phyloP scores from a whole-genome alignment of 495 filamentous ascomycete genomes.

The Geopyxis carbonaria region DNA sequence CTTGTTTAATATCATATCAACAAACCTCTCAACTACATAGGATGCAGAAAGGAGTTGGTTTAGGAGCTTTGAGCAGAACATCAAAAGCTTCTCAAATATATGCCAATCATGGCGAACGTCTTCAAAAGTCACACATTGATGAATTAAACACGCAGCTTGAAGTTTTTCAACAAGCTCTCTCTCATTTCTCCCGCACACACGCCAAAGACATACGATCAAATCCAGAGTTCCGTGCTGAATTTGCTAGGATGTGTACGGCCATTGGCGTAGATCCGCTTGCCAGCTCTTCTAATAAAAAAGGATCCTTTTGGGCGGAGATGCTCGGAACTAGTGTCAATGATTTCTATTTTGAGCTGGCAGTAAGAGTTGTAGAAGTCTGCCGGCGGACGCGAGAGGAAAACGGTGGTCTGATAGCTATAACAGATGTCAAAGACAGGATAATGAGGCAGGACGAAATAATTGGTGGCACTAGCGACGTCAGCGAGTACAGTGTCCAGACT shows the following conservation, averaged over 20 bases:
- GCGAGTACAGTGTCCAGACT: conserved; percentile 1
- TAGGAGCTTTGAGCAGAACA: conserved; percentile 76
- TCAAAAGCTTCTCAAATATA: conserved; percentile 66
- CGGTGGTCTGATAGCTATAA: conserved; percentile 72
- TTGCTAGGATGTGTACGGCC: conserved; percentile 93
- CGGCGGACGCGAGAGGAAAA: conserved; percentile 75
- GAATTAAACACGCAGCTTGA: conserved; percentile 81
- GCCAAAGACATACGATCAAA: conserved; percentile 88
- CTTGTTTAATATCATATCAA: too few relatives aligned
- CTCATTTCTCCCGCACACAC: conserved; percentile 87
- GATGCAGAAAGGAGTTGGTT: conserved; percentile 65
- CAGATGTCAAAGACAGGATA: conserved; percentile 60
- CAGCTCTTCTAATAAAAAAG: conserved; percentile 39
- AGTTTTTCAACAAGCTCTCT: conserved; percentile 84
- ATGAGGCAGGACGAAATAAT: conserved; percentile 42
- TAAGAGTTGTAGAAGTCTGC: conserved; percentile 86
- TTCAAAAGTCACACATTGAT: conserved; percentile 61
- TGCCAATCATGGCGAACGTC: conserved; percentile 68
- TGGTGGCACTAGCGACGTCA: conserved; percentile 44
- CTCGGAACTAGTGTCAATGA: conserved; percentile 84
- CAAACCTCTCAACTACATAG: too few relatives aligned
- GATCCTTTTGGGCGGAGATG: conserved; percentile 83
- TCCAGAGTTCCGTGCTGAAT: conserved; percentile 86
- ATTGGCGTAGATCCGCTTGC: conserved; percentile 92
- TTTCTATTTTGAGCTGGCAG: conserved; percentile 93